phyloP scores from a whole-genome alignment of 768 basidiomycete genomes.

The Dioszegia hungarica region DNA sequence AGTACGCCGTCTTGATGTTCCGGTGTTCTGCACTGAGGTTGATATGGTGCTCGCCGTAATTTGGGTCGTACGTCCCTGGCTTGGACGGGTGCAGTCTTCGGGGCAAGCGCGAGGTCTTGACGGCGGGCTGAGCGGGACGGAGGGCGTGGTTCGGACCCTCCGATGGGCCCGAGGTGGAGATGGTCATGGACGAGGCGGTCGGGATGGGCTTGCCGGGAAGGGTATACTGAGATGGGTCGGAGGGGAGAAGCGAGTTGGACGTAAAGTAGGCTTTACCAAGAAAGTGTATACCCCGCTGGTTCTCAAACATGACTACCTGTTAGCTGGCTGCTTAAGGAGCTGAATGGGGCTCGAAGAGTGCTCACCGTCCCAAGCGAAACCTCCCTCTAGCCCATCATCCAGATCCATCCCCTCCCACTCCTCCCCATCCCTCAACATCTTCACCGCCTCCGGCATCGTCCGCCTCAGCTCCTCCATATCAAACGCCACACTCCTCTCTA shows the following conservation, averaged over 20 bases:
- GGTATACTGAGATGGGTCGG: conserved; percentile 39
- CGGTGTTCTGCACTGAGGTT: conserved; percentile 1
- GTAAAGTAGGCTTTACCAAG: conserved; percentile 42
- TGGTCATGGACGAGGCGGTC: conserved; percentile 23
- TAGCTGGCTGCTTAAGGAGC: too few species aligned
- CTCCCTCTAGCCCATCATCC: conserved; percentile 13
- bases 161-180: background rate
- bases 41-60: conserved; percentile 4
- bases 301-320: conserved; percentile 39
- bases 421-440: conserved; percentile 8
- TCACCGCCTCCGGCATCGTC: conserved; percentile 11
- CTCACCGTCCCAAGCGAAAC: conserved; percentile 44
- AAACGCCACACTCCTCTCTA: background rate
- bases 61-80: too few species aligned
- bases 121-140: background rate
- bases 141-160: background rate
- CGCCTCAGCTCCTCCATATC: conserved; percentile 16
- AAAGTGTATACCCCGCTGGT: conserved; percentile 39
- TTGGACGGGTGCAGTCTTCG: background rate
- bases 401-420: conserved; percentile 9
- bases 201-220: conserved; percentile 25
- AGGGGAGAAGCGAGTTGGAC: conserved; percentile 26
- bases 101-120: background rate
- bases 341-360: too few species aligned
- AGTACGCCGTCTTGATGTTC: conserved; percentile 36